A percentile compares a stretch with the other conserved stretches of the same genome.
Evolutionary conservation across 2,329 filamentous ascomycete genomes (phyloP).

Genomic region (Fusarium graminum): DNA sequence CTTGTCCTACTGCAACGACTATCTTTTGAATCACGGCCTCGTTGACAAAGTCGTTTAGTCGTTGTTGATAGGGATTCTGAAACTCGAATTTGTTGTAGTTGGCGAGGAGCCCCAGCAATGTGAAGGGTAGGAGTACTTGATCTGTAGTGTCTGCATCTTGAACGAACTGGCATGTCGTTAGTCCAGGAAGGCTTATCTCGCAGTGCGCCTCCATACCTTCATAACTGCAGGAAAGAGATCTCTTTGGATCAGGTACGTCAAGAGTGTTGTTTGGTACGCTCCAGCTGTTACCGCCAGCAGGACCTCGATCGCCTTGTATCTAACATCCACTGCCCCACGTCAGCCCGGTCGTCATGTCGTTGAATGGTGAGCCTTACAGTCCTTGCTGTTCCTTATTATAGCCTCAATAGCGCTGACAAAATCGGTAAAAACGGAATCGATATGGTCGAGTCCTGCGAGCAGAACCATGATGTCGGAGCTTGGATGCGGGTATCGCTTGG

Average conservation of each 20-base stretch:
- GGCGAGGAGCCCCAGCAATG: constrained; percentile 85
- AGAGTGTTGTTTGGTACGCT: constrained; percentile 93
- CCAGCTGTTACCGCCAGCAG: constrained; percentile 88
- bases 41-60: constrained; percentile 95
- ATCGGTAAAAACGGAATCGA: constrained; percentile 88
- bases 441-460: constrained; percentile 87
- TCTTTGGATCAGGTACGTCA: constrained; percentile 94
- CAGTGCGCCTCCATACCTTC: constrained; percentile 71
- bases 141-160: constrained; percentile 78
- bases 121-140: constrained; percentile 79
- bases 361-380: constrained; percentile 63
- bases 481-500: constrained; percentile 93
- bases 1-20: constrained; percentile 78
- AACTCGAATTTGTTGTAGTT: constrained; percentile 99
- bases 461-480: constrained; percentile 95
- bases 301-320: constrained; percentile 83
- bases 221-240: constrained; percentile 95
- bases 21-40: constrained; percentile 87
- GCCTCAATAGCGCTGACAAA: constrained; percentile 86
- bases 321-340: constrained; percentile 72
- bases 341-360: constrained; percentile 36
- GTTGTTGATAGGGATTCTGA: constrained; percentile 93
- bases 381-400: constrained; percentile 82
- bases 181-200: background rate
- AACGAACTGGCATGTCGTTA: constrained; percentile 70